These are phyloP conservation scores for Backusella luteola DNA, from an alignment of 192 early-diverging fungal genomes.

Conservation along the genomic window DNA sequence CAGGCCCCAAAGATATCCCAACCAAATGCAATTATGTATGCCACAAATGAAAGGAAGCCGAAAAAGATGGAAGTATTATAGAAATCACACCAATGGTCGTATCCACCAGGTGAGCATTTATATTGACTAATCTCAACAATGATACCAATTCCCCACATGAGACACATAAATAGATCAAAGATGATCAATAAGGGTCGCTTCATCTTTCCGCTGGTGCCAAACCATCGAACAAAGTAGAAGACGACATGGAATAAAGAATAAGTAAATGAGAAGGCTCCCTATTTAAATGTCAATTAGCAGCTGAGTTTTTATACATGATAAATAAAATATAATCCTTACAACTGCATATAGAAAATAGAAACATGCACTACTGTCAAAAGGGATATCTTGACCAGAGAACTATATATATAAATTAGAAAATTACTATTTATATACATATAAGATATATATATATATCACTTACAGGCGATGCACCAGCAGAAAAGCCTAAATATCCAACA, in stretches of 20 bases:
- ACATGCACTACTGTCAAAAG: conserved; percentile 30
- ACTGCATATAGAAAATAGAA: conserved; percentile 36
- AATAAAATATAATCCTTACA: conserved; percentile 9
- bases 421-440: background rate
- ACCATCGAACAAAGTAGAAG: conserved; percentile 22
- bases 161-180: conserved; percentile 27
- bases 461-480: conserved; percentile 39
- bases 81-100: conserved; percentile 39
- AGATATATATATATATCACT: conserved; percentile 5
- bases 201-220: conserved; percentile 23
- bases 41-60: conserved; percentile 33
- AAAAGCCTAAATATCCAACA: conserved; percentile 35
- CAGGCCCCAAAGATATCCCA: conserved; percentile 34
- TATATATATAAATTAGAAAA: background rate
- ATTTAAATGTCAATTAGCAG: background rate
- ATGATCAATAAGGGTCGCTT: conserved; percentile 26
- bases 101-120: conserved; percentile 23
- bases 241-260: conserved; percentile 19
- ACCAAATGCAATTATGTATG: conserved; percentile 15
- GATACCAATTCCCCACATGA: conserved; percentile 37
- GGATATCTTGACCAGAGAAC: conserved; percentile 14
- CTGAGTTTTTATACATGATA: background rate
- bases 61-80: conserved; percentile 42
- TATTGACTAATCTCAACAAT: conserved; percentile 29
- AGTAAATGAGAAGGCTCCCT: conserved; percentile 24